Evolutionary conservation across 345 rosid genomes (phyloP), one percentile per base, ranked within the genome.

Genomic region (Sisymbrium irio): DNA sequence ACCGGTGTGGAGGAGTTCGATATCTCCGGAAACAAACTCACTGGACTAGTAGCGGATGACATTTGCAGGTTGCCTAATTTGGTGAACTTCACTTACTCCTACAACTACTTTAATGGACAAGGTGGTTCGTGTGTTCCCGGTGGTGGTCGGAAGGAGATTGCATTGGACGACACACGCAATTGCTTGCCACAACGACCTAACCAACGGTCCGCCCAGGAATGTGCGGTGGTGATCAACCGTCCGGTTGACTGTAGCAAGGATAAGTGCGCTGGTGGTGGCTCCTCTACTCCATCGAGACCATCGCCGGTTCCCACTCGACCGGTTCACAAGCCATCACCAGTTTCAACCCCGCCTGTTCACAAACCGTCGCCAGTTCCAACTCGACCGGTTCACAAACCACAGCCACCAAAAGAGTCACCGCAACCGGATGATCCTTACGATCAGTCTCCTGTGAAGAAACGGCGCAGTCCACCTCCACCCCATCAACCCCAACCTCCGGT

Each of bases 211-310:
- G n/a, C 79, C 0, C 73, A 67, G 39, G 67, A 47, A 58, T 92
- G 97, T 59, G 37, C 77, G 9, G 80, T 83, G 0, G 82, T 86
- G 45, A 78, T 84, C 27, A 85, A 59, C 67, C 73, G 67, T 7
- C 89, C 90, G 2, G 88, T 90, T 40, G 97, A 92, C 62, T 92
- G 98, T 56, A 90, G 79, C 84, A 85, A 84, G 80, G 87, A 82
- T 28, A 63, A 73, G 51, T 85, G 89, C 4, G 62, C 76, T 14
- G 81, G 78, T 35, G 73, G 73, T 33, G 78, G 69, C 9, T 60
- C 55, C 7, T 67, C 47, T 40, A 36, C 80, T 46, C 18, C 68
- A 19, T 76, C 83, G 10, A 33, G 19, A 50, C 67, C 78, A 59
- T 59, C 73, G 0, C 78, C 76, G 14, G 67, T 66, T 33, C 69